Evolutionary conservation across 2,329 filamentous ascomycete species (phyloP).

Genomic region (Aspergillus transmontanensis): DNA sequence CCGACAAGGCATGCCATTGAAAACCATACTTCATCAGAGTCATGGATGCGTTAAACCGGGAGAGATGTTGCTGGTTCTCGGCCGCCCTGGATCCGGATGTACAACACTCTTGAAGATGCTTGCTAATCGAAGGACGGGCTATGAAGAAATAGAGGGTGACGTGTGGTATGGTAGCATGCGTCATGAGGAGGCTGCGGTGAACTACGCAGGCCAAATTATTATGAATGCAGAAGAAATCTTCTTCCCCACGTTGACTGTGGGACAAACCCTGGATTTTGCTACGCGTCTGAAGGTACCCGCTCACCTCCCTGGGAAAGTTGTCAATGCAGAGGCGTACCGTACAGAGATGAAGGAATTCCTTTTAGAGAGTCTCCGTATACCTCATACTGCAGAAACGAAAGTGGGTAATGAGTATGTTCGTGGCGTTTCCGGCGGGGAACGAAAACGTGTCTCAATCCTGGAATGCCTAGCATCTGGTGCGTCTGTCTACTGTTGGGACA

Average conservation of each 20-base stretch:
- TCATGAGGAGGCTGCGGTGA: constrained; percentile 39
- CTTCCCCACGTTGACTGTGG: constrained; percentile 53
- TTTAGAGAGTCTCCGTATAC: background rate
- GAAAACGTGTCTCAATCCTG: constrained; percentile 69
- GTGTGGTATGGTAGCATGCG: background rate
- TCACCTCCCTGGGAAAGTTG: background rate
- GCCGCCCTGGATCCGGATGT: constrained; percentile 68
- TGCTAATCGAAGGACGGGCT: constrained; percentile 63
- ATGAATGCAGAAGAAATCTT: constrained; percentile 55
- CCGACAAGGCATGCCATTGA: background rate
- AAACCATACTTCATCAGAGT: constrained; percentile 62
- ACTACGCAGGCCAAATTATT: constrained; percentile 59
- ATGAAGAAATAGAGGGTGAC: constrained; percentile 52
- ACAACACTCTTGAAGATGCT: constrained; percentile 70
- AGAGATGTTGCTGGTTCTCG: constrained; percentile 69
- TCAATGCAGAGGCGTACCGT: background rate
- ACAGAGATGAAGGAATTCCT: constrained; percentile 1
- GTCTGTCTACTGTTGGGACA: constrained; percentile 66
- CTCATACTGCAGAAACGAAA: constrained; percentile 52
- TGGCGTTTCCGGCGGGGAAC: constrained; percentile 68
- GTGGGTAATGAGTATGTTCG: constrained; percentile 65
- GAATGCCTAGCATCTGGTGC: constrained; percentile 62
- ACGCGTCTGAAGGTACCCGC: constrained; percentile 5
- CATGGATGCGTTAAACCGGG: constrained; percentile 70
- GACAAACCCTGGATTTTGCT: constrained; percentile 50